These are phyloP conservation scores for Eutrema japonicum DNA, from an alignment of 345 rosid species.

Conservation along the genomic window DNA sequence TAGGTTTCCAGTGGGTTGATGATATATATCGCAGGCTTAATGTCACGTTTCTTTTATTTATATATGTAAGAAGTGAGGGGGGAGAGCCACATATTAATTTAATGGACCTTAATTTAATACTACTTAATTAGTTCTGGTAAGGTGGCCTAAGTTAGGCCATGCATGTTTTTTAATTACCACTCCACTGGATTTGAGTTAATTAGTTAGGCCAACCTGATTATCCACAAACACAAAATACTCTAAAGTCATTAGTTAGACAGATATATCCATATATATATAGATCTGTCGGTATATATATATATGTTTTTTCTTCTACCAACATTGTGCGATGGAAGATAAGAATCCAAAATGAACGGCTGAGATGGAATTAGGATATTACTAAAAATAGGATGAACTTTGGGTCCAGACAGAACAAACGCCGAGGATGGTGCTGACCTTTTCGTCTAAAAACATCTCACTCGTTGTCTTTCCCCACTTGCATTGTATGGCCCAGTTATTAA, in stretches of 20 bases:
- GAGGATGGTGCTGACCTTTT: slow-evolving; percentile 37
- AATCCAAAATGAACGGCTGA: slow-evolving; percentile 34
- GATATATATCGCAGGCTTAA: slow-evolving; percentile 4
- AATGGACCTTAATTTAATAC: neutral
- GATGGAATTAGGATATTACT: slow-evolving; percentile 30
- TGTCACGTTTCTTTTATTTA: slow-evolving; percentile 29
- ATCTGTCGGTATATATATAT: neutral
- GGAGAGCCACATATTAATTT: slow-evolving; percentile 19
- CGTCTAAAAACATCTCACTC: slow-evolving; percentile 23
- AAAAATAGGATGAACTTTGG: slow-evolving; percentile 41
- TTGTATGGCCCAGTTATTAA: slow-evolving; percentile 28
- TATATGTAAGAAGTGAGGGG: neutral
- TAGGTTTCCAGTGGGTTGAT: slow-evolving; percentile 27
- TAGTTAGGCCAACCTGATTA: slow-evolving; percentile 38
- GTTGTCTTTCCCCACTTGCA: slow-evolving; percentile 25
- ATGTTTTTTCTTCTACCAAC: neutral
- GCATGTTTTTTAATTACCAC: slow-evolving; percentile 36
- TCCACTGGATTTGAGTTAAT: slow-evolving; percentile 29
- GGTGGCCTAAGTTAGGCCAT: slow-evolving; percentile 46
- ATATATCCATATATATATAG: neutral
- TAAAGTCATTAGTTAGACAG: neutral
- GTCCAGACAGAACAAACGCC: slow-evolving; percentile 32
- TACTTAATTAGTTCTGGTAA: slow-evolving; percentile 30
- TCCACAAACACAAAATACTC: slow-evolving; percentile 16
- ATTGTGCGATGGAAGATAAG: slow-evolving; percentile 26